Evolutionary conservation across 1,284 basidiomycete species (phyloP), one percentile per base, ranked within the genome.

Genomic region (Porodaedalea pini): DNA sequence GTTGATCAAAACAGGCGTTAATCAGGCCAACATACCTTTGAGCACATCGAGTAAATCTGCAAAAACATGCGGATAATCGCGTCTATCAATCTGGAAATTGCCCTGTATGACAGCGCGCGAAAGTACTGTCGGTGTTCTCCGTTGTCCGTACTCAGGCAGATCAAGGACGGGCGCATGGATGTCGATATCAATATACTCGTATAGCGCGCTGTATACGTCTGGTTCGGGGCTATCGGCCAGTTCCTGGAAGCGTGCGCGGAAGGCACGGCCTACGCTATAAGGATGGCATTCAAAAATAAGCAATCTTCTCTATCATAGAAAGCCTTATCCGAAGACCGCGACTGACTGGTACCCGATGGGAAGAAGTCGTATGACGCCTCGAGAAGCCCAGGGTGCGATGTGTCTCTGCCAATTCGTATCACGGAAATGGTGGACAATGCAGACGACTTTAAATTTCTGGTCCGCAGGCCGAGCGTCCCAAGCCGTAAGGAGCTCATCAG

Each of bases 101-200:
- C 73, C 73, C 61, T 74, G 73, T 19, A 75, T 73, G 50, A 72
- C 73, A 2, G 70, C 73, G 51, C 67, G 69, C 4, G 69, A 68
- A 43, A 75, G 66, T 19, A 63, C 67, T 15, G 62, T 60, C 0
- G 64, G 66, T 15, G 69, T 56, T 15, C 40, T 31, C 39, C 56
- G 34, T 25, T 17, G 15, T 11, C 56, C 56, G 29, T 57, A 57
- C 27, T 67, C 53, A 8, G 68, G 67, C 5, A 74, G 59, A 57
- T 73, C 67, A 19, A 73, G 60, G 3, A 74, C 64, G 3, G 72
- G 73, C 5, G 69, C 65, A 62, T 73, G 70, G 6, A 70, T 67
- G 60, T 74, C 73, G 4, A 73, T 66, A 5, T 69, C 67, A 29
- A 75, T 68, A 53, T 70, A 62, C 56, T 73, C 73, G 41, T 69